Evolutionary conservation across 2,329 filamentous ascomycete genomes (phyloP).

Genomic region (Penicillium sp.): DNA sequence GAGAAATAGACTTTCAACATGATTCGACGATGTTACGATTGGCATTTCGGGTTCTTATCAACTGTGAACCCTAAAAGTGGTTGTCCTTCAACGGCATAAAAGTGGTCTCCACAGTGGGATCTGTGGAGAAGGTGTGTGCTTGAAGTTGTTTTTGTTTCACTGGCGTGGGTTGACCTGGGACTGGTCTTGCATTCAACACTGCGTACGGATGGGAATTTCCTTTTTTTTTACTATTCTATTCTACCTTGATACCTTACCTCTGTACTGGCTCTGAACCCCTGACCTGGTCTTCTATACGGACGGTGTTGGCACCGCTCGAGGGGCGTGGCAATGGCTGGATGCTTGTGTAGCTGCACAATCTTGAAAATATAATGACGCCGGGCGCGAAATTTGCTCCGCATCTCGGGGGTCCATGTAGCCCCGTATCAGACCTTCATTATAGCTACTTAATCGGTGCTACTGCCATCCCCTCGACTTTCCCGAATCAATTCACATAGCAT

Average conservation of each 20-base stretch:
- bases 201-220: constrained; percentile 28
- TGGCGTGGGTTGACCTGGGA: constrained; percentile 36
- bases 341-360: constrained; percentile 9
- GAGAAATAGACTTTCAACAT: constrained; percentile 54
- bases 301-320: neutral
- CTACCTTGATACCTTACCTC: constrained; percentile 24
- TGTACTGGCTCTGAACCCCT: neutral
- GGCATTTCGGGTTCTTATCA: constrained; percentile 53
- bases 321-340: neutral
- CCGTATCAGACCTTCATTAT: neutral
- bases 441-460: neutral
- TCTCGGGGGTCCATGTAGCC: neutral
- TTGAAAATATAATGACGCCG: constrained; percentile 1
- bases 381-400: constrained; percentile 1
- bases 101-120: constrained; percentile 36
- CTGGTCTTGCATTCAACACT: constrained; percentile 43
- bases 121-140: constrained; percentile 31
- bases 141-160: constrained; percentile 27
- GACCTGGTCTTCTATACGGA: too few relatives aligned
- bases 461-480: neutral
- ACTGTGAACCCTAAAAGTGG: constrained; percentile 51
- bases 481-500: constrained; percentile 23
- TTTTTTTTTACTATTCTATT: constrained; percentile 14
- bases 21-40: constrained; percentile 61
- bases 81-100: constrained; percentile 65